Conservation (phyloP, 805 yeast species). For the Metschnikowia hibisci region DNA sequence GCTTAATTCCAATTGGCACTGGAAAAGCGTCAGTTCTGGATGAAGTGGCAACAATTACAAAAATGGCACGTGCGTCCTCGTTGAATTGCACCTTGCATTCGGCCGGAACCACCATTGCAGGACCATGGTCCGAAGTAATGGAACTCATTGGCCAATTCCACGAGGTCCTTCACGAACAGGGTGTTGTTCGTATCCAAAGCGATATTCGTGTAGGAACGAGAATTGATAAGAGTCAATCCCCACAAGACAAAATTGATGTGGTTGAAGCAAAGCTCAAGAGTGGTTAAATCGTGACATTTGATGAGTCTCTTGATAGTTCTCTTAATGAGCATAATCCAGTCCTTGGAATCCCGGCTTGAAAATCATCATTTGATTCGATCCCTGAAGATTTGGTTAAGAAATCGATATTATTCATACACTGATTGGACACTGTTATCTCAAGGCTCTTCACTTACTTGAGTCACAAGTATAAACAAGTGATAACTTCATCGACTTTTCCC, state of each 20-base stretch:
- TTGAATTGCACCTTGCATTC: slow-evolving; percentile 73
- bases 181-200: slow-evolving; percentile 75
- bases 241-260: slow-evolving; percentile 65
- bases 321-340: too few species aligned
- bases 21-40: slow-evolving; percentile 73
- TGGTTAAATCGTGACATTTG: background rate
- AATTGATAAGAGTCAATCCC: slow-evolving; percentile 67
- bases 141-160: slow-evolving; percentile 75
- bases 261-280: slow-evolving; percentile 48
- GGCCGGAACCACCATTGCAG: slow-evolving; percentile 89
- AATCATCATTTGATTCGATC: too few species aligned
- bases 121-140: slow-evolving; percentile 91
- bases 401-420: too few species aligned
- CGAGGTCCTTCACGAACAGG: slow-evolving; percentile 60
- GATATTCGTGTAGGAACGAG: slow-evolving; percentile 87
- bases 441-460: too few species aligned
- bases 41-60: slow-evolving; percentile 69
- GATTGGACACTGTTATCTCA: too few species aligned
- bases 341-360: too few species aligned
- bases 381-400: too few species aligned
- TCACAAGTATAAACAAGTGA: too few species aligned
- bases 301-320: too few species aligned
- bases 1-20: slow-evolving; percentile 86
- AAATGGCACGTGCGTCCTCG: slow-evolving; percentile 56
- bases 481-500: too few species aligned